Evolutionary conservation across 768 basidiomycete species (phyloP).

Genomic region (Trametes sanguinea): DNA sequence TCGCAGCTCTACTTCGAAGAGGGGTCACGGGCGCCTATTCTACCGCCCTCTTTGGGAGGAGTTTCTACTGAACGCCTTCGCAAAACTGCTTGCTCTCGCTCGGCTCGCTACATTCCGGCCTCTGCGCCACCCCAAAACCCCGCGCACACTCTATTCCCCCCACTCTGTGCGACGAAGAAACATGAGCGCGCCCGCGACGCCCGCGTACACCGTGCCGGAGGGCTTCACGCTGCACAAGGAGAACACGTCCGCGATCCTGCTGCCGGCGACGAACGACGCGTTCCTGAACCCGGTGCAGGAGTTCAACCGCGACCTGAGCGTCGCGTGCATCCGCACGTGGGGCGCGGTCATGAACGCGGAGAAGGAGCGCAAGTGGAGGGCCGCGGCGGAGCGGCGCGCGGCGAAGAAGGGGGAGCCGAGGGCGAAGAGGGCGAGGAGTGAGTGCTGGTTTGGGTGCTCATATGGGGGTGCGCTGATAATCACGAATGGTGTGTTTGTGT

Average conservation of each 20-base stretch:
- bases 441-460: constrained; percentile 16
- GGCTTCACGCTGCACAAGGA: constrained; percentile 81
- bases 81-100: constrained; percentile 18
- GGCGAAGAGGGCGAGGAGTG: constrained; percentile 51
- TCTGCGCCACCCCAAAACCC: constrained; percentile 7
- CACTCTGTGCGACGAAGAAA: not conserved
- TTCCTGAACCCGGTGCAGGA: constrained; percentile 98
- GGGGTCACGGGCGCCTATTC: constrained; percentile 1
- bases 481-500: constrained; percentile 14
- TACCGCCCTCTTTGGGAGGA: not conserved
- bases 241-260: constrained; percentile 78
- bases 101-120: constrained; percentile 7
- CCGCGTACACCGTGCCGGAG: constrained; percentile 54
- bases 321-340: constrained; percentile 90
- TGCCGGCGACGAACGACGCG: constrained; percentile 74
- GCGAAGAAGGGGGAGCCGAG: constrained; percentile 33
- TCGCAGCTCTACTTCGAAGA: too few species aligned
- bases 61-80: constrained; percentile 6
- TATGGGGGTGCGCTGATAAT: too few species aligned
- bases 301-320: constrained; percentile 93
- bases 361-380: constrained; percentile 64
- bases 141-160: not conserved
- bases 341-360: constrained; percentile 66
- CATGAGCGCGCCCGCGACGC: constrained; percentile 19
- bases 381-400: constrained; percentile 50